Evolutionary conservation across 192 early-diverging fungal species (phyloP).

Genomic region (Martensiomyces pterosporus): DNA sequence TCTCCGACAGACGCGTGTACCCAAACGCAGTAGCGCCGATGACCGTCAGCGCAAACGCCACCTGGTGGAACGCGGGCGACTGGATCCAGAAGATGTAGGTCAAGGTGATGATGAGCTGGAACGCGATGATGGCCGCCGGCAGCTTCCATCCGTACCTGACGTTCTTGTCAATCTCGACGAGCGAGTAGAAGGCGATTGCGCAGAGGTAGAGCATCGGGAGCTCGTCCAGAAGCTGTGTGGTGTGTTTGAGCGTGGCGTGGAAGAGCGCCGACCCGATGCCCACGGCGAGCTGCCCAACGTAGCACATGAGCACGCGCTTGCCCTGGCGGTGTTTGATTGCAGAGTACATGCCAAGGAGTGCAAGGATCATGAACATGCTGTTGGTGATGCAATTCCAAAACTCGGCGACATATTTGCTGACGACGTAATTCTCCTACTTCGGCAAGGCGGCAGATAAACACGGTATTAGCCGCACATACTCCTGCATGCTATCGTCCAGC

Average conservation of each 20-base stretch:
- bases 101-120: conserved; percentile 45
- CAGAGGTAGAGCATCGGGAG: conserved; percentile 64
- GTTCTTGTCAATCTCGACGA: conserved; percentile 39
- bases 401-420: conserved; percentile 65
- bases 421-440: conserved; percentile 62
- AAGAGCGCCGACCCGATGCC: conserved; percentile 63
- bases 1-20: conserved; percentile 14
- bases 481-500: no score
- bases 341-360: conserved; percentile 55
- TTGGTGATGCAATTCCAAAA: conserved; percentile 70
- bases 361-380: conserved; percentile 53
- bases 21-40: conserved; percentile 18
- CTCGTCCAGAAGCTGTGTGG: conserved; percentile 71
- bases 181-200: conserved; percentile 36
- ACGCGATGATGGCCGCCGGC: conserved; percentile 30
- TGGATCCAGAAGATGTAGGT: conserved; percentile 57
- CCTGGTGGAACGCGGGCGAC: conserved; percentile 65
- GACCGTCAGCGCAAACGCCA: conserved; percentile 33
- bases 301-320: conserved; percentile 48
- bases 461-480: no score
- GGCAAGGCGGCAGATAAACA: neutral
- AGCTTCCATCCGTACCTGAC: conserved; percentile 32
- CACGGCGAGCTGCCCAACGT: conserved; percentile 53
- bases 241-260: conserved; percentile 67
- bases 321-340: conserved; percentile 46